These are phyloP conservation scores for Colletotrichum camelliae DNA, from an alignment of 2,329 filamentous ascomycete genomes.

Conservation along the genomic window DNA sequence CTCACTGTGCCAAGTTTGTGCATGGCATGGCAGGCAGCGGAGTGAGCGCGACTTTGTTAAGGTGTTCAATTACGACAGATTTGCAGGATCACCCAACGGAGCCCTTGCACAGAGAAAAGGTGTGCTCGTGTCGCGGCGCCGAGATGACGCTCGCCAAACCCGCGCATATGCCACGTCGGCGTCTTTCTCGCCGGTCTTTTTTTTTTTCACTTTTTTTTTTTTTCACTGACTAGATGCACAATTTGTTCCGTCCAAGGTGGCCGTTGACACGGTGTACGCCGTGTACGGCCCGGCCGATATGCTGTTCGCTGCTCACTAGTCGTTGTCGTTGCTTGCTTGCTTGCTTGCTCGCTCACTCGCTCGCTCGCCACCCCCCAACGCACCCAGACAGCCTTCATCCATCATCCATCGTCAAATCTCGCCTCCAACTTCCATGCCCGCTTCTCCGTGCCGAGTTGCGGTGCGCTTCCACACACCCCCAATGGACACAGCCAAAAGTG, in stretches of 20 bases:
- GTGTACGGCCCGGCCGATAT: background rate
- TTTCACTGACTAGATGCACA: background rate
- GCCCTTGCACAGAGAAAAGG: background rate
- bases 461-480: background rate
- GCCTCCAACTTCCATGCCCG: constrained; percentile 14
- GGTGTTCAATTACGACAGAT: background rate
- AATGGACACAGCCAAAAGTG: background rate
- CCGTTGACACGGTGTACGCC: background rate
- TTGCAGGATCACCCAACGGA: background rate
- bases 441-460: constrained; percentile 6
- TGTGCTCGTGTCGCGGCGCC: background rate
- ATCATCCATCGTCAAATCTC: background rate
- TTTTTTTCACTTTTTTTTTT: background rate
- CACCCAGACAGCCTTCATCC: constrained; percentile 7
- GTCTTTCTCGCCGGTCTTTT: background rate
- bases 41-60: background rate
- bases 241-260: background rate
- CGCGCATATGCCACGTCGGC: background rate
- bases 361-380: background rate
- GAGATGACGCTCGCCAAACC: background rate
- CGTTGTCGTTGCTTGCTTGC: background rate
- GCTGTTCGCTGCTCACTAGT: background rate
- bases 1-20: background rate
- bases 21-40: background rate
- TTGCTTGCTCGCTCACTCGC: background rate